These are phyloP conservation scores for Camellia granthamiana DNA, from an alignment of 148 eudicot genomes.

Conservation along the genomic window DNA sequence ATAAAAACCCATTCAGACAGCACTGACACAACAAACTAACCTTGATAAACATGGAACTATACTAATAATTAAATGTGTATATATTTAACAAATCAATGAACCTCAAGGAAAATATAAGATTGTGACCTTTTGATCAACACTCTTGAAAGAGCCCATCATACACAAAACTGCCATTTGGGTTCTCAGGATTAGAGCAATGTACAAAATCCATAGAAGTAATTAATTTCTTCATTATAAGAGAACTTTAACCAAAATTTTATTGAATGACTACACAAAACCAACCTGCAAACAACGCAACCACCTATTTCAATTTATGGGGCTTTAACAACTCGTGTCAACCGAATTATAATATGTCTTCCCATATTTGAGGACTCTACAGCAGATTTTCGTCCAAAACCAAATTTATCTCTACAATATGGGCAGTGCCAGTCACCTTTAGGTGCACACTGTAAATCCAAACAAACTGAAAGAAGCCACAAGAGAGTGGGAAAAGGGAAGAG, in stretches of 20 bases:
- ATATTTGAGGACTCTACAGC: constrained; percentile 33
- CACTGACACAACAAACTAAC: too few relatives aligned
- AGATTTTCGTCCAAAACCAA: constrained; percentile 39
- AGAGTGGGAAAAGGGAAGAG: not conserved
- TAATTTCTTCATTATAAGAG: not conserved
- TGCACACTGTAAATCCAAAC: constrained; percentile 53
- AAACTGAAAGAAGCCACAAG: constrained; percentile 48
- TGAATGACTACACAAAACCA: constrained; percentile 18
- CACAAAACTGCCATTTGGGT: too few relatives aligned
- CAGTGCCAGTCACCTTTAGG: constrained; percentile 68
- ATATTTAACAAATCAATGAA: too few relatives aligned
- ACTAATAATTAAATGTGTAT: too few relatives aligned
- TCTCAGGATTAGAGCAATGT: not conserved
- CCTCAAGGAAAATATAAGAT: too few relatives aligned
- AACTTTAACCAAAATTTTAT: not conserved
- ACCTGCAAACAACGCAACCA: constrained; percentile 92
- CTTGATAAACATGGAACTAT: too few relatives aligned
- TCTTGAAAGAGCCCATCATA: too few relatives aligned
- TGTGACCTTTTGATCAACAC: too few relatives aligned
- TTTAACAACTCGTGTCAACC: constrained; percentile 69
- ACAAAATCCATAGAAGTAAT: not conserved
- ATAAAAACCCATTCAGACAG: too few relatives aligned
- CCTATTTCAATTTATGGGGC: constrained; percentile 62
- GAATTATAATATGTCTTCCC: constrained; percentile 47
- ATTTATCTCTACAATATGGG: constrained; percentile 44